phyloP scores from a whole-genome alignment of 2,329 filamentous ascomycete genomes.

The Stemphylium vesicarium region DNA sequence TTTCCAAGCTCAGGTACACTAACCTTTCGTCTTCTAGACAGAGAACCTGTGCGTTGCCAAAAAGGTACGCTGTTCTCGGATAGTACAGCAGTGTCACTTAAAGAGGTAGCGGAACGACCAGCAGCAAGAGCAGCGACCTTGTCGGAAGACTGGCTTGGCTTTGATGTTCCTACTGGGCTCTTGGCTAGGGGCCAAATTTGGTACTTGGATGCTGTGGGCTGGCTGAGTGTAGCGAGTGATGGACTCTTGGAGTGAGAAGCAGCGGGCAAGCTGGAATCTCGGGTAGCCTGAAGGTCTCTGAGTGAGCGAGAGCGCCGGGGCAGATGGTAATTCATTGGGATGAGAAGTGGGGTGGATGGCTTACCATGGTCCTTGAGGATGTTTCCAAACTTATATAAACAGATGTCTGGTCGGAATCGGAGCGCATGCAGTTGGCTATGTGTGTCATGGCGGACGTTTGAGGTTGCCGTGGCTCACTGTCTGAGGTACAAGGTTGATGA shows the following conservation, averaged over 20 bases:
- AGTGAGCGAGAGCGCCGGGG: constrained; percentile 46
- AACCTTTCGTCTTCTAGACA: constrained; percentile 50
- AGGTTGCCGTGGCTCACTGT: constrained; percentile 45
- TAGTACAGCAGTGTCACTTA: constrained; percentile 48
- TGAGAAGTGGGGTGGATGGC: constrained; percentile 25
- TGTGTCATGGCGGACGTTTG: constrained; percentile 51
- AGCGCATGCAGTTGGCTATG: constrained; percentile 53
- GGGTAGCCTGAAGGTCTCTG: constrained; percentile 40
- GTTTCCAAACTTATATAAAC: constrained; percentile 50
- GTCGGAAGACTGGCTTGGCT: constrained; percentile 34
- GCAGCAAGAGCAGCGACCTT: constrained; percentile 46
- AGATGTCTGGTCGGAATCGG: constrained; percentile 37
- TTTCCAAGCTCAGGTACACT: constrained; percentile 49
- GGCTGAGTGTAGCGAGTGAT: constrained; percentile 36
- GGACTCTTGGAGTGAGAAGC: constrained; percentile 33
- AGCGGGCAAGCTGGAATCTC: constrained; percentile 28
- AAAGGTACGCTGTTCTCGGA: constrained; percentile 39
- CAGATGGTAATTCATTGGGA: constrained; percentile 40
- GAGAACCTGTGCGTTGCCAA: constrained; percentile 47
- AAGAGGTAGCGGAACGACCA: constrained; percentile 48
- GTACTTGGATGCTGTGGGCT: constrained; percentile 36
- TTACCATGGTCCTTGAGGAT: constrained; percentile 41
- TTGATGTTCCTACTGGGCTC: constrained; percentile 33
- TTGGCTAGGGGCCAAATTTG: constrained; percentile 47
- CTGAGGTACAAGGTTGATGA: constrained; percentile 48